Conservation (phyloP, 805 yeast species). For the Yarrowia hollandica region DNA sequence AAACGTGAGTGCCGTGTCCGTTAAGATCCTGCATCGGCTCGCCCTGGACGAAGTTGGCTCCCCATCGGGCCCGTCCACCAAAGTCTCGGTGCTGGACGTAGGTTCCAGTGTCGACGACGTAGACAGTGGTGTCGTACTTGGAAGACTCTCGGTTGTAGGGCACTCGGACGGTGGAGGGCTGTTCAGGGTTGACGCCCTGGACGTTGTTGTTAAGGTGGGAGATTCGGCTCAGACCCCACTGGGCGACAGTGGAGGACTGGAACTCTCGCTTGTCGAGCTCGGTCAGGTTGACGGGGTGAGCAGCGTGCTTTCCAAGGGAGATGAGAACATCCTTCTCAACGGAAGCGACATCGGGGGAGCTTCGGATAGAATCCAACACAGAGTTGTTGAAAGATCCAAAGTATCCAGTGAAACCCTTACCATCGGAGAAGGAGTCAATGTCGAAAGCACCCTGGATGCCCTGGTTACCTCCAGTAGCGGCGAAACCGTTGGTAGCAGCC, state of each 20-base stretch:
- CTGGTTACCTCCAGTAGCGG: constrained; percentile 9
- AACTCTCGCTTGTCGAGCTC: constrained; percentile 37
- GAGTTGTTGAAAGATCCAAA: constrained; percentile 26
- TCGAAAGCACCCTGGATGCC: constrained; percentile 22
- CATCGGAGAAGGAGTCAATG: constrained; percentile 1
- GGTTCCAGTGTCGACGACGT: constrained; percentile 62
- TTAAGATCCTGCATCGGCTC: constrained; percentile 51
- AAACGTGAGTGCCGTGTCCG: constrained; percentile 64
- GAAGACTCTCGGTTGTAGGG: constrained; percentile 66
- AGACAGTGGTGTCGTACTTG: constrained; percentile 41
- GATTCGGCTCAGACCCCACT: constrained; percentile 88
- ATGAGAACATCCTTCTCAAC: constrained; percentile 75
- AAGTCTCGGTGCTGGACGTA: constrained; percentile 51
- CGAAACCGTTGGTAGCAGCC: constrained; percentile 15
- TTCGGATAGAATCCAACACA: constrained; percentile 3
- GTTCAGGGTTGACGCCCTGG: constrained; percentile 36
- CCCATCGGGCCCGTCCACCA: constrained; percentile 59
- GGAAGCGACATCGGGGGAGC: constrained; percentile 35
- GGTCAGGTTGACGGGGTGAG: constrained; percentile 7
- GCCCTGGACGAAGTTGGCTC: constrained; percentile 51
- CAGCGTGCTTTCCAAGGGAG: constrained; percentile 8
- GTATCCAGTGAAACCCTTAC: constrained; percentile 19
- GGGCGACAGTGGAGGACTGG: constrained; percentile 68
- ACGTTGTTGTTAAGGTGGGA: constrained; percentile 64
- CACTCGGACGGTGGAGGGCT: constrained; percentile 49